Evolutionary conservation across 257 asterid genomes (phyloP), one percentile per base, ranked within the genome.

Genomic region (Capsicum chinense): DNA sequence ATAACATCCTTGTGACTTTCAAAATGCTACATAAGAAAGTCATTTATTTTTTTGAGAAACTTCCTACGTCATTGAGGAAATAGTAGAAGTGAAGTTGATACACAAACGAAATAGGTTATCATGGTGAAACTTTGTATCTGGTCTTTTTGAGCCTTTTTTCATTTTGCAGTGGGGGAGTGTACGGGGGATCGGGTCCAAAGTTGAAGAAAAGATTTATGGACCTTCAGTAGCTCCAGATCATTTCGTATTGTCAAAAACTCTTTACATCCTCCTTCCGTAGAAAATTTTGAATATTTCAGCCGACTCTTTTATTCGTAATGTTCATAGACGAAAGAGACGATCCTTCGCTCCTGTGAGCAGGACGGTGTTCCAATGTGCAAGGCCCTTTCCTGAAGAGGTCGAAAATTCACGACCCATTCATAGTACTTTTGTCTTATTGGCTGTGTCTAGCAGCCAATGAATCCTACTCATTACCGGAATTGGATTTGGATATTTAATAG

Each of bases 41-140:
- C 11, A 66, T 66, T 19, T 14, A 7, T 37, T 68, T 7, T 14
- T 66, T 68, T 37, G 5, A 11, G 15, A 68, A 37, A 3, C 52
- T 67, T 70, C 19, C 16, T n/a, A 71, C 16, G 52, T 71, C 57
- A n/a, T 71, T 44, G 15, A n/a, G 79, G 79, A 44, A 71, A 70
- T 70, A 44, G 16, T 71, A 17, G 56, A 71, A 71, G 59, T 9
- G 79, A 73, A 73, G 42, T 73, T 48, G 11, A 47, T 71, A 48
- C 39, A 48, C 48, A 47, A 47, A 47, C 7, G 59, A 47, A n/a
- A n/a, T 71, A 71, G 58, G 37, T 73, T 47, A 21, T 47, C 35
- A 47, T 21, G 17, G 57, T 68, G 58, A 47, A 71, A 47, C 79
- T 47, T 44, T 19, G 37, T 17, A n/a, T 71, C 58, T 47, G 80